These are phyloP conservation scores for Jasminum sambac DNA, from an alignment of 257 asterid genomes.

Conservation along the genomic window DNA sequence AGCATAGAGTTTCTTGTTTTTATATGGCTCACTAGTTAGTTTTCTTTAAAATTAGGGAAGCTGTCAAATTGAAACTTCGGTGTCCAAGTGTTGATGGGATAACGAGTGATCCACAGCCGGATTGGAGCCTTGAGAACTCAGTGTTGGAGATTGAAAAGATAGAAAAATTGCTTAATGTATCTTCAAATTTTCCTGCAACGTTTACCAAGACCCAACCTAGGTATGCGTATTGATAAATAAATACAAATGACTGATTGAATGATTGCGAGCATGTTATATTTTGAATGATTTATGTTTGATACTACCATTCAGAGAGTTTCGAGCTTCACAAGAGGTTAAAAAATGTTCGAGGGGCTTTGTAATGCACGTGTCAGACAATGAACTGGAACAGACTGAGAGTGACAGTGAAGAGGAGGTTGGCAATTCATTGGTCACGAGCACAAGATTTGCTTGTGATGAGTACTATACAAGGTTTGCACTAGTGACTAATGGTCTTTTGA, in stretches of 20 bases:
- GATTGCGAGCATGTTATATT: not conserved
- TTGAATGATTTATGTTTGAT: constrained; percentile 17
- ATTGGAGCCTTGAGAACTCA: constrained; percentile 75
- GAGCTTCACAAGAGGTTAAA: constrained; percentile 35
- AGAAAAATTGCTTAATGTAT: constrained; percentile 40
- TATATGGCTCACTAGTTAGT: not conserved
- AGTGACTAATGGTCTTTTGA: constrained; percentile 11
- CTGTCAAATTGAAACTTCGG: constrained; percentile 47
- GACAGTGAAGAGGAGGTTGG: constrained; percentile 43
- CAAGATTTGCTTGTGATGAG: constrained; percentile 57
- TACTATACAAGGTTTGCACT: constrained; percentile 60
- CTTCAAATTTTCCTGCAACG: constrained; percentile 38
- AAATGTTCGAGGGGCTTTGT: constrained; percentile 45
- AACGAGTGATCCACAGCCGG: constrained; percentile 74
- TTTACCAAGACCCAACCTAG: constrained; percentile 49
- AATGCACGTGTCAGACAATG: constrained; percentile 54
- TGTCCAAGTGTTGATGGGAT: constrained; percentile 51
- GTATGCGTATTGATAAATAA: constrained; percentile 28
- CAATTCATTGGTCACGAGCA: constrained; percentile 38
- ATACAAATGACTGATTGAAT: not conserved
- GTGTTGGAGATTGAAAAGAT: constrained; percentile 57
- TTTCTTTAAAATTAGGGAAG: constrained; percentile 46
- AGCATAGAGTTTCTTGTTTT: constrained; percentile 19
- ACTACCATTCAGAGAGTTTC: constrained; percentile 38
- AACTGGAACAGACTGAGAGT: constrained; percentile 32